Evolutionary conservation across 352 stramenopile species (phyloP).

Genomic region (Peronospora destructor): DNA sequence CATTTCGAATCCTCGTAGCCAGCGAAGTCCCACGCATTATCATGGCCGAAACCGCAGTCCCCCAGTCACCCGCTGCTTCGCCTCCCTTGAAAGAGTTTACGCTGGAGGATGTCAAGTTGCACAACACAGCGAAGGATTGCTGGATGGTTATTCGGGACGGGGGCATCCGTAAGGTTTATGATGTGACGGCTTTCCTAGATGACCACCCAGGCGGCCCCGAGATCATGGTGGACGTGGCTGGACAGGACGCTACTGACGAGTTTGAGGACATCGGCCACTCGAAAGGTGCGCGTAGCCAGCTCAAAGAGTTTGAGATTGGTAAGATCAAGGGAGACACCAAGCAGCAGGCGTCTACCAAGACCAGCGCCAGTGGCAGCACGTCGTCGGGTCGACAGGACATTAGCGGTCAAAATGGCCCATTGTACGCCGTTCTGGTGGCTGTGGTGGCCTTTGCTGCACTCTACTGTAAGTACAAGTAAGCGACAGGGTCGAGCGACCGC

Average conservation of each 20-base stretch:
- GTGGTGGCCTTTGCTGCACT: conserved; percentile 44
- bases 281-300: conserved; percentile 90
- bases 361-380: conserved; percentile 12
- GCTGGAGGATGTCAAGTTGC: conserved; percentile 88
- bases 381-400: conserved; percentile 51
- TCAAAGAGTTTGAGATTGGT: conserved; percentile 90
- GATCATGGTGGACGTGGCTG: conserved; percentile 93
- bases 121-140: conserved; percentile 76
- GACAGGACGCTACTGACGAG: conserved; percentile 88
- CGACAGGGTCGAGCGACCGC: background rate
- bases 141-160: conserved; percentile 79
- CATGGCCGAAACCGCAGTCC: conserved; percentile 23
- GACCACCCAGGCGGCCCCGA: conserved; percentile 98
- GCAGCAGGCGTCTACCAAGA: conserved; percentile 22
- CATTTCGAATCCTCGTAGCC: no score
- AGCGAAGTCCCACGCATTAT: background rate
- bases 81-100: conserved; percentile 79
- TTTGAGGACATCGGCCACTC: conserved; percentile 98
- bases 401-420: conserved; percentile 45
- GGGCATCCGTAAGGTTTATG: conserved; percentile 90
- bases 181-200: conserved; percentile 96
- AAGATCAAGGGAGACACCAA: conserved; percentile 78
- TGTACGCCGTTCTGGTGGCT: conserved; percentile 47
- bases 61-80: conserved; percentile 9
- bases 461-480: conserved; percentile 54